Evolutionary conservation across 805 yeast species (phyloP).

Genomic region (Ogataea populi-albae): DNA sequence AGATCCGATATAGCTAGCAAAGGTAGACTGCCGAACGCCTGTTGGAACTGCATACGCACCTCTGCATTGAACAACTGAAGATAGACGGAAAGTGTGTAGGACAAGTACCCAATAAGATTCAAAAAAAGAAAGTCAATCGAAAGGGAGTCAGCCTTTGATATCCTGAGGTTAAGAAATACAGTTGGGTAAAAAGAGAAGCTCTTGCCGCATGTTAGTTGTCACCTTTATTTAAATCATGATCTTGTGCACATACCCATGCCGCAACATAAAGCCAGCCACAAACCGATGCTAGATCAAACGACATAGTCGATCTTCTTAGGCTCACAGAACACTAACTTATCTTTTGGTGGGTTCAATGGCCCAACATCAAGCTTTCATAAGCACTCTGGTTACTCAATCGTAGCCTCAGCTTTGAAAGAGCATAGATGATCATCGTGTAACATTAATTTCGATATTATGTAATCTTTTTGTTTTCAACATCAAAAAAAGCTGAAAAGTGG

Average conservation of each 20-base stretch:
- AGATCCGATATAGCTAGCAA: conserved; percentile 44
- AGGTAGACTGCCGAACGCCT: conserved; percentile 34
- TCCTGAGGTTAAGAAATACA: conserved; percentile 37
- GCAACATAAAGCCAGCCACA: conserved; percentile 32
- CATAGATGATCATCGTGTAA: too few relatives aligned
- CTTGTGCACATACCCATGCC: conserved; percentile 23
- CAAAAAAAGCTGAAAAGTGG: too few relatives aligned
- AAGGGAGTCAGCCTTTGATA: conserved; percentile 45
- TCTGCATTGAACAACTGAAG: conserved; percentile 39
- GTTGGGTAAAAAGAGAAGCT: conserved; percentile 52
- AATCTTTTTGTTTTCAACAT: too few relatives aligned
- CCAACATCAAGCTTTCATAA: too few relatives aligned
- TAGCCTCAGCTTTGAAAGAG: too few relatives aligned
- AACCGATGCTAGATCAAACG: conserved; percentile 12
- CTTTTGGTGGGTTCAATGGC: too few relatives aligned
- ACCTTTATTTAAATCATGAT: background rate
- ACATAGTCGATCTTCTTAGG: conserved; percentile 9
- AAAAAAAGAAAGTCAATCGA: conserved; percentile 47
- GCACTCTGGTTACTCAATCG: too few relatives aligned
- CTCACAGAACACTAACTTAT: background rate
- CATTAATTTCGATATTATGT: too few relatives aligned
- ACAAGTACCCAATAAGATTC: conserved; percentile 46
- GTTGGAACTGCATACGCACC: conserved; percentile 31
- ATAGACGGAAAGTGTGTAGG: conserved; percentile 40
- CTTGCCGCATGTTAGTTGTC: conserved; percentile 19